Percentiles rank a stretch among this genome's conserved stretches.
These are phyloP conservation scores for Quercus cerris DNA, from an alignment of 306 rosid genomes.

Conservation along the genomic window DNA sequence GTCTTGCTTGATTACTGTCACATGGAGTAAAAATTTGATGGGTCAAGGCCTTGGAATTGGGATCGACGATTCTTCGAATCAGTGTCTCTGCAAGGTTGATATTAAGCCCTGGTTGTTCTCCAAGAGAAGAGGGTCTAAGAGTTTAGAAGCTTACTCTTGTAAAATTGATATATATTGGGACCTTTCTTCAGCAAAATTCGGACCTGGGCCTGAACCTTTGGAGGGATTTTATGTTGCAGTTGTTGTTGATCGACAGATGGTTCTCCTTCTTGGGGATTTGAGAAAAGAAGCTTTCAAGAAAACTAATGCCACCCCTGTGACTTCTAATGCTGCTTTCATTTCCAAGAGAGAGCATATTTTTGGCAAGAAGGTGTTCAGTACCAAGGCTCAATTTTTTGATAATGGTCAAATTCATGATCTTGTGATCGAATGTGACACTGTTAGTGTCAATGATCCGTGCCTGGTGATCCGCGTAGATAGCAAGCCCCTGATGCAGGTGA, in stretches of 20 bases:
- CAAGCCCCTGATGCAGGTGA: conserved; percentile 83
- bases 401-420: conserved; percentile 83
- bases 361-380: conserved; percentile 68
- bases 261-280: conserved; percentile 94
- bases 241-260: conserved; percentile 72
- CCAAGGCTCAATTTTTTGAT: conserved; percentile 73
- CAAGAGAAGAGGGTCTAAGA: conserved; percentile 86
- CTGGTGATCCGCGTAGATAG: conserved; percentile 74
- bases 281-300: conserved; percentile 89
- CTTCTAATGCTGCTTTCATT: conserved; percentile 57
- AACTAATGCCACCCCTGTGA: conserved; percentile 51
- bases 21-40: conserved; percentile 90
- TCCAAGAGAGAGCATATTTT: conserved; percentile 85
- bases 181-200: conserved; percentile 86
- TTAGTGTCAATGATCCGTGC: conserved; percentile 54
- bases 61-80: conserved; percentile 81
- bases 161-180: conserved; percentile 89
- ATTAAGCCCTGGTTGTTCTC: conserved; percentile 93
- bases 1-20: conserved; percentile 68
- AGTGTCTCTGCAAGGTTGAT: conserved; percentile 89
- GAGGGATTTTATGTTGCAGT: conserved; percentile 75
- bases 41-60: conserved; percentile 86
- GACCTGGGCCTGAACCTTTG: conserved; percentile 77
- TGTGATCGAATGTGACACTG: conserved; percentile 80
- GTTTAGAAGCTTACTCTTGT: conserved; percentile 67